phyloP scores from a whole-genome alignment of 805 yeast species.

The Kluyveromyces dobzhanskii region DNA sequence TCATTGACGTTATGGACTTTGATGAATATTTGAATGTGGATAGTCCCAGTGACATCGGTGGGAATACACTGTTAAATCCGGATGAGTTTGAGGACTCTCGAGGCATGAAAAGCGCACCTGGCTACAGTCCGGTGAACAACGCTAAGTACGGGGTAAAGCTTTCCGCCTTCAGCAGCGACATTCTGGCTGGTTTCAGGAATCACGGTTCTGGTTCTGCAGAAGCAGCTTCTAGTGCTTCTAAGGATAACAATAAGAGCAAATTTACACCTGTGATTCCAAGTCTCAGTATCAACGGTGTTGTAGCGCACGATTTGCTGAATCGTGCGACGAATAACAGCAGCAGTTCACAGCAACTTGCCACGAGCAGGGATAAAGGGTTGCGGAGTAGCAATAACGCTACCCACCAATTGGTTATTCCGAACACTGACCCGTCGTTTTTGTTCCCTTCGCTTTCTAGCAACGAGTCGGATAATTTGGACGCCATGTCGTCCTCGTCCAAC shows the following conservation, averaged over 20 bases:
- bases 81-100: too few relatives aligned
- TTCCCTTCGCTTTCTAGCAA: background rate
- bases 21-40: too few relatives aligned
- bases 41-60: too few relatives aligned
- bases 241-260: background rate
- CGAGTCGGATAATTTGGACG: background rate
- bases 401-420: background rate
- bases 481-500: background rate
- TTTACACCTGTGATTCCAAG: background rate
- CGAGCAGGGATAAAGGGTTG: background rate
- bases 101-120: too few relatives aligned
- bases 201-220: background rate
- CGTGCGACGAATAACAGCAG: too few relatives aligned
- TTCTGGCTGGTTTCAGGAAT: slow-evolving; percentile 1
- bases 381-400: background rate
- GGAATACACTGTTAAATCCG: too few relatives aligned
- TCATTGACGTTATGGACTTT: too few relatives aligned
- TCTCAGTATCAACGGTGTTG: background rate
- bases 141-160: background rate
- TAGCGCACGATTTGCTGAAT: background rate
- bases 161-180: background rate
- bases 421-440: slow-evolving; percentile 1
- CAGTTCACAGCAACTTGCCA: background rate
- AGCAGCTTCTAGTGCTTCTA: background rate
- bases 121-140: too few relatives aligned